Percentiles rank a stretch among this genome's conserved stretches.
Conservation (phyloP, 805 yeast genomes). For the Nakazawaea molendinolei region DNA sequence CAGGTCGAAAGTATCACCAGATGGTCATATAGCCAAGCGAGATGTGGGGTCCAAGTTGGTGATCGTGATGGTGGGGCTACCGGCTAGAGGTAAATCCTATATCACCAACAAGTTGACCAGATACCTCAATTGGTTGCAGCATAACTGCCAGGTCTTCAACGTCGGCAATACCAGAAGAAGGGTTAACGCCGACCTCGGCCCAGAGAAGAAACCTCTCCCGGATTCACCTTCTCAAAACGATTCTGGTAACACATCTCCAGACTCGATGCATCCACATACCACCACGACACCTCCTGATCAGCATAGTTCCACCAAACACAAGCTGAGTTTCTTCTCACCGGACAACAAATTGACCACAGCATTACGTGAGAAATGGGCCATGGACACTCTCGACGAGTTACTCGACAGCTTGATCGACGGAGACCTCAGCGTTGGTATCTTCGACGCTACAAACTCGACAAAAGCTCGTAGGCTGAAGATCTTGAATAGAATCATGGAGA, state of each 20-base stretch:
- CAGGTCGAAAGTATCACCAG: conserved; percentile 70
- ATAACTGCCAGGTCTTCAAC: conserved; percentile 83
- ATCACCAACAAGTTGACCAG: conserved; percentile 87
- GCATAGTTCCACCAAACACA: conserved; percentile 46
- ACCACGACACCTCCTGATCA: no score
- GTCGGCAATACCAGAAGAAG: conserved; percentile 92
- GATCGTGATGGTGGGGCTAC: conserved; percentile 93
- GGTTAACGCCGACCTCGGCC: conserved; percentile 60
- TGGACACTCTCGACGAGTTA: conserved; percentile 82
- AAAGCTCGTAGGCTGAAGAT: conserved; percentile 56
- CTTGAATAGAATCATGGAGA: conserved; percentile 45
- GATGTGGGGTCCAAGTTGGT: conserved; percentile 83
- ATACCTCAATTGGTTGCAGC: conserved; percentile 90
- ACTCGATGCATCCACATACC: conserved; percentile 9
- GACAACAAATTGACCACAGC: conserved; percentile 56
- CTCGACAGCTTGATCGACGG: conserved; percentile 75
- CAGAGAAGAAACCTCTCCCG: conserved; percentile 59
- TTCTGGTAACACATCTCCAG: conserved; percentile 16
- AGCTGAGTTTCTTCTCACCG: conserved; percentile 84
- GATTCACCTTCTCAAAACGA: conserved; percentile 25
- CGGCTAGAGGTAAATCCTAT: conserved; percentile 93
- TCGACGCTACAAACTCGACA: conserved; percentile 80
- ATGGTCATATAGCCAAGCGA: conserved; percentile 52
- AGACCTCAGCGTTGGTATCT: conserved; percentile 87
- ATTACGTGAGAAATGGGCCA: conserved; percentile 91